phyloP scores from a whole-genome alignment of 2,329 filamentous ascomycete species.

The Ceratocystis alfenasii region DNA sequence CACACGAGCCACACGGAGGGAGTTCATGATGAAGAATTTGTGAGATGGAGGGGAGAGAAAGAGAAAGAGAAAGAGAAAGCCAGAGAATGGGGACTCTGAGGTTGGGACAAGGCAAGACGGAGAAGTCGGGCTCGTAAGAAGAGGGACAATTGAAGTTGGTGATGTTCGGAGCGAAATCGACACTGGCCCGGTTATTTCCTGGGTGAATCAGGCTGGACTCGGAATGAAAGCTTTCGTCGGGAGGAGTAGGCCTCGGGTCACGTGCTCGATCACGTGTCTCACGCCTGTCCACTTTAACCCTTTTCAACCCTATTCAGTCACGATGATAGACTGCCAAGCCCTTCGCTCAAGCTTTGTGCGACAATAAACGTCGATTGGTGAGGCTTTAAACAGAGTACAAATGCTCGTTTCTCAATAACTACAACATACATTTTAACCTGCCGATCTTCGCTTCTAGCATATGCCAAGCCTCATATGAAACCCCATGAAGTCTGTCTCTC shows the following conservation, averaged over 20 bases:
- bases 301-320: not conserved
- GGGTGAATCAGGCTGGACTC: slow-evolving; percentile 20
- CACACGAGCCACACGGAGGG: slow-evolving; percentile 80
- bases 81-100: slow-evolving; percentile 8
- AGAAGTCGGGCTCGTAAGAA: slow-evolving; percentile 15
- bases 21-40: slow-evolving; percentile 61
- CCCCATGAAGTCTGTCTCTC: not conserved
- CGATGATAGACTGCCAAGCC: not conserved
- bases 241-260: not conserved
- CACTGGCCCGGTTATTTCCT: slow-evolving; percentile 20
- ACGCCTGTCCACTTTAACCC: not conserved
- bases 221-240: slow-evolving; percentile 12
- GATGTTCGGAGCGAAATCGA: slow-evolving; percentile 22
- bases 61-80: not conserved
- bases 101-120: slow-evolving; percentile 9
- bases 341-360: not conserved
- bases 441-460: not conserved
- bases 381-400: no score
- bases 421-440: not conserved
- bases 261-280: not conserved
- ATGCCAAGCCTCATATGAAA: not conserved
- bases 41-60: slow-evolving; percentile 23
- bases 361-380: not conserved
- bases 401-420: not conserved
- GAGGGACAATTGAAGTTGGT: slow-evolving; percentile 20